Conservation (phyloP, 1,284 basidiomycete species). For the Mycena citricolor region DNA sequence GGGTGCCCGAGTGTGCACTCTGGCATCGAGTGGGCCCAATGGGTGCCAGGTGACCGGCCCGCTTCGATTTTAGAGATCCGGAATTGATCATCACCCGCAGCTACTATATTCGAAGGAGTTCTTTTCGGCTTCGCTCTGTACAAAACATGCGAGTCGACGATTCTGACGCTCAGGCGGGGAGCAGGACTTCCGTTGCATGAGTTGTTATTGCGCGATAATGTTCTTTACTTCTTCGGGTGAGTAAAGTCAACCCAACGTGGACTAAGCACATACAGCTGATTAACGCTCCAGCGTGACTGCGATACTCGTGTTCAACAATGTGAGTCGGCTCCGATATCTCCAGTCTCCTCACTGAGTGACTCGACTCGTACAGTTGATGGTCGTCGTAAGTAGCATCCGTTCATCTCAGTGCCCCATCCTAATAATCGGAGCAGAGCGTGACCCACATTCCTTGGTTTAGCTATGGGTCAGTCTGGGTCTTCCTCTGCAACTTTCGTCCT, state of each 20-base stretch:
- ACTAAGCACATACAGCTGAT: not conserved
- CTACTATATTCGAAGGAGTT: constrained; percentile 39
- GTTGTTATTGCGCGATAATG: constrained; percentile 38
- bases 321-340: not conserved
- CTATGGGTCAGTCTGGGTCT: constrained; percentile 35
- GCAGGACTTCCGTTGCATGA: constrained; percentile 30
- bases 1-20: constrained; percentile 45
- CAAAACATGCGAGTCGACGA: constrained; percentile 31
- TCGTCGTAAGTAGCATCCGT: constrained; percentile 34
- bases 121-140: constrained; percentile 41
- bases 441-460: constrained; percentile 50
- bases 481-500: not conserved
- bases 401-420: not conserved
- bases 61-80: constrained; percentile 1
- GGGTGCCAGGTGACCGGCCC: constrained; percentile 36
- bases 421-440: constrained; percentile 30
- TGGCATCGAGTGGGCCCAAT: constrained; percentile 47
- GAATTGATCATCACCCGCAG: constrained; percentile 19
- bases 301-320: constrained; percentile 19
- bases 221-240: constrained; percentile 41
- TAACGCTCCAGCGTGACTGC: constrained; percentile 4
- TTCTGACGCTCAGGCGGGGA: constrained; percentile 25
- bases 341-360: not conserved
- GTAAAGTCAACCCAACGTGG: constrained; percentile 2
- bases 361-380: constrained; percentile 33